These are phyloP conservation scores for Diaporthe longicolla DNA, from an alignment of 2,329 filamentous ascomycete genomes.

Conservation along the genomic window DNA sequence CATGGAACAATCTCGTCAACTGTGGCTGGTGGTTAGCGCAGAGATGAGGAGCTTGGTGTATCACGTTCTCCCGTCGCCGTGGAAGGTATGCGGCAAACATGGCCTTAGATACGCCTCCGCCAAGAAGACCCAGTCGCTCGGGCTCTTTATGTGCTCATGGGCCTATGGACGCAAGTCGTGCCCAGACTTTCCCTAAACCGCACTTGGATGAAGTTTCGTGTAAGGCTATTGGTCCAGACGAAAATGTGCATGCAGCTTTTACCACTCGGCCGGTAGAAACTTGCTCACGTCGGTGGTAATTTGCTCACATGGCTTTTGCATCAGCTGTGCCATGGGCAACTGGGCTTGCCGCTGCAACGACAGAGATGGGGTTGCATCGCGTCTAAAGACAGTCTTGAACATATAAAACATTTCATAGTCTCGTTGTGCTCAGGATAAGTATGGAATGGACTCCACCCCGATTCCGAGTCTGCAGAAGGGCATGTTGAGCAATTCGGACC, in stretches of 20 bases:
- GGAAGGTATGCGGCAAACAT: neutral
- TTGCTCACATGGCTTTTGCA: neutral
- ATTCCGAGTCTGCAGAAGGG: neutral
- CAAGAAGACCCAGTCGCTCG: constrained; percentile 7
- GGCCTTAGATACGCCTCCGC: neutral
- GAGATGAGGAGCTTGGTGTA: constrained; percentile 6
- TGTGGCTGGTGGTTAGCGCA: neutral
- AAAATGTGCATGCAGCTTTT: neutral
- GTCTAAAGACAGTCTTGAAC: neutral
- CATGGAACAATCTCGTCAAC: neutral
- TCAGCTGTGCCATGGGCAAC: neutral
- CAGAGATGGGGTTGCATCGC: neutral
- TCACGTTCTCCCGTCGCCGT: neutral
- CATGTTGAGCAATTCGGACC: neutral
- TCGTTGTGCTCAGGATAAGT: neutral
- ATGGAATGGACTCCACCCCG: neutral
- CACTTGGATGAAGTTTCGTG: neutral
- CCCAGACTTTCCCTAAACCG: neutral
- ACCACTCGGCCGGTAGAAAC: neutral
- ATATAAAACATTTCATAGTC: neutral
- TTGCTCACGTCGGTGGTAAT: neutral
- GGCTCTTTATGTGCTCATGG: constrained; percentile 16
- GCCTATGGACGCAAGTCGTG: neutral
- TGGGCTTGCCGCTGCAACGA: neutral
- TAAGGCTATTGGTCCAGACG: neutral